Evolutionary conservation across 768 basidiomycete genomes (phyloP).

Genomic region (Pleurotus ostreatus): DNA sequence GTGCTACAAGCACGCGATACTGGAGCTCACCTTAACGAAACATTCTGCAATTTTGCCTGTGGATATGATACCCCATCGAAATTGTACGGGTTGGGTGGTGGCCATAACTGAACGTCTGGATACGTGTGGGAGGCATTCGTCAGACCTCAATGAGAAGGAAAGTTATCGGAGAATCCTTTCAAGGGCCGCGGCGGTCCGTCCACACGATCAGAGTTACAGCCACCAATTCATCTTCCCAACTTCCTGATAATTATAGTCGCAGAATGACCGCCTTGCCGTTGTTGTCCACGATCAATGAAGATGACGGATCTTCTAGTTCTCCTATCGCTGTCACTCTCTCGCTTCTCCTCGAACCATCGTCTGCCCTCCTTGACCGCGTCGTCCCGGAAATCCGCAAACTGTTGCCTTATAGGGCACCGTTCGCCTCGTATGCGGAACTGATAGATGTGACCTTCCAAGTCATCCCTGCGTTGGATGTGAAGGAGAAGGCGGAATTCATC

Average conservation of each 20-base stretch:
- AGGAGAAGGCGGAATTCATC: slow-evolving; percentile 60
- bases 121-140: slow-evolving; percentile 2
- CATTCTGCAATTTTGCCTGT: slow-evolving; percentile 67
- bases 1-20: background rate
- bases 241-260: too few species aligned
- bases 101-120: slow-evolving; percentile 21
- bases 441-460: slow-evolving; percentile 48
- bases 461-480: slow-evolving; percentile 49
- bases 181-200: slow-evolving; percentile 4
- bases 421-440: slow-evolving; percentile 47
- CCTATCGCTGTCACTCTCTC: slow-evolving; percentile 27
- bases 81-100: slow-evolving; percentile 29
- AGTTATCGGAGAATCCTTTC: slow-evolving; percentile 2
- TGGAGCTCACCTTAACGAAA: slow-evolving; percentile 57
- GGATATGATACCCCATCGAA: slow-evolving; percentile 87
- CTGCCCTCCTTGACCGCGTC: slow-evolving; percentile 42
- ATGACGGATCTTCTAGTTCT: slow-evolving; percentile 26
- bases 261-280: slow-evolving; percentile 19
- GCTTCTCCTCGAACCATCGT: slow-evolving; percentile 51
- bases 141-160: background rate
- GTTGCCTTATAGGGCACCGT: slow-evolving; percentile 15
- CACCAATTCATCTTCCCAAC: too few species aligned
- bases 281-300: slow-evolving; percentile 27
- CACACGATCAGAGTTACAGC: background rate
- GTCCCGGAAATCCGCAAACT: slow-evolving; percentile 41